phyloP scores from a whole-genome alignment of 2,329 filamentous ascomycete genomes.

The Davidsoniella australis region DNA sequence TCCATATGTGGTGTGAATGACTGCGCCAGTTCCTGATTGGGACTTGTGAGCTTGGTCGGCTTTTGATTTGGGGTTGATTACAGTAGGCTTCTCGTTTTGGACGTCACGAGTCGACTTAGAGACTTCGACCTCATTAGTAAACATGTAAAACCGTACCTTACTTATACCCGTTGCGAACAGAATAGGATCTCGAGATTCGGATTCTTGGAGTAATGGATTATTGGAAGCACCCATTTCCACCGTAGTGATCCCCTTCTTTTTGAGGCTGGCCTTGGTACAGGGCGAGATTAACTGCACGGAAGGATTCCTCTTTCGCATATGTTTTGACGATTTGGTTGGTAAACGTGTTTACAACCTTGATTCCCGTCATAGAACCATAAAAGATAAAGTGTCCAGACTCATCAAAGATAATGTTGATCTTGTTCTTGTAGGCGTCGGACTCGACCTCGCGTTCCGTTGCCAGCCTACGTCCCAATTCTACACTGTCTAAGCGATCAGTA shows the following conservation, averaged over 20 bases:
- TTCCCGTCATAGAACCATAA: conserved; percentile 79
- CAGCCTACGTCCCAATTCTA: conserved; percentile 80
- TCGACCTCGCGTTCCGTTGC: conserved; percentile 79
- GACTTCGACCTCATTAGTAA: conserved; percentile 75
- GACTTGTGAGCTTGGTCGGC: conserved; percentile 36
- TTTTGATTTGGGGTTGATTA: conserved; percentile 27
- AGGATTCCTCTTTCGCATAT: conserved; percentile 77
- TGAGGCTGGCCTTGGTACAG: conserved; percentile 92
- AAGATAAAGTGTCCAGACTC: conserved; percentile 91
- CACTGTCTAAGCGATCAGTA: conserved; percentile 62
- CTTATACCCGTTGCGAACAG: conserved; percentile 67
- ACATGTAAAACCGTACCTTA: conserved; percentile 94
- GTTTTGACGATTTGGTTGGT: conserved; percentile 85
- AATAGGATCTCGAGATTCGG: conserved; percentile 80
- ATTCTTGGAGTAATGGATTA: conserved; percentile 84
- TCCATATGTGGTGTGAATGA: conserved; percentile 82
- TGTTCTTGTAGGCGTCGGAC: conserved; percentile 44
- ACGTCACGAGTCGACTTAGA: conserved; percentile 76
- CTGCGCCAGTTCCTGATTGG: conserved; percentile 61
- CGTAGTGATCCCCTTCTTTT: conserved; percentile 84
- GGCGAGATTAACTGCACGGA: conserved; percentile 66
- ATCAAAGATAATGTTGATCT: conserved; percentile 81
- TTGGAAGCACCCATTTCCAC: conserved; percentile 92
- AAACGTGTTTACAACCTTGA: conserved; percentile 90
- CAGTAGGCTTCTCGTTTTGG: conserved; percentile 80